Conservation (phyloP, 208 protist species). For the Strigomonas galati region DNA sequence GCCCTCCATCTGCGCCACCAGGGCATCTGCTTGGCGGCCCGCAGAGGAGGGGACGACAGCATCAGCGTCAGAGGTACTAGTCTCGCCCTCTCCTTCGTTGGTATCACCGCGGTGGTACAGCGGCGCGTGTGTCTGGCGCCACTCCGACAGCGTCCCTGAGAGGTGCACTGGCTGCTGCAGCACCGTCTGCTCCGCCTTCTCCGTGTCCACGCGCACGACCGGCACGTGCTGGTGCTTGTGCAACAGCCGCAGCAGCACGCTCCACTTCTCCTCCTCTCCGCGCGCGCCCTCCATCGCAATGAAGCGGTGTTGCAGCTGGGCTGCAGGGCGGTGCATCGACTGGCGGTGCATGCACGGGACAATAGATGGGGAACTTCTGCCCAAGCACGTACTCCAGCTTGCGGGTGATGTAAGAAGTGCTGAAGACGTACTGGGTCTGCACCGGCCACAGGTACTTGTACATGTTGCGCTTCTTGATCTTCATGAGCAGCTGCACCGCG, state of each 20-base stretch:
- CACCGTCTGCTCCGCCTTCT: constrained; percentile 37
- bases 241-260: constrained; percentile 56
- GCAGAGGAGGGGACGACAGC: background rate
- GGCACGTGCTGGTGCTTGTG: constrained; percentile 59
- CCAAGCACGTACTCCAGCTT: constrained; percentile 72
- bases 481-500: constrained; percentile 70
- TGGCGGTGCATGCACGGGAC: constrained; percentile 59
- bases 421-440: constrained; percentile 80
- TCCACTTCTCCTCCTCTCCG: constrained; percentile 53
- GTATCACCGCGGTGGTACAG: background rate
- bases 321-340: constrained; percentile 55
- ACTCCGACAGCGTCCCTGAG: constrained; percentile 42
- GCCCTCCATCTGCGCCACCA: background rate
- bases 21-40: background rate
- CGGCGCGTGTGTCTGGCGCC: constrained; percentile 15
- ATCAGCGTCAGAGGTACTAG: too few relatives aligned
- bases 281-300: constrained; percentile 39
- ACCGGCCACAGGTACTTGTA: constrained; percentile 86
- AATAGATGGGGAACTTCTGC: constrained; percentile 36
- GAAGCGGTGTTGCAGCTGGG: constrained; percentile 66
- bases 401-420: constrained; percentile 67
- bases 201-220: constrained; percentile 30
- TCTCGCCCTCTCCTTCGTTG: background rate
- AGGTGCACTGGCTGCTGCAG: constrained; percentile 44
- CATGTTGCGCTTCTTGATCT: constrained; percentile 64